Percentiles rank a stretch among this genome's conserved stretches.
Evolutionary conservation across 2,329 filamentous ascomycete species (phyloP).

Genomic region (Aschersonia sp.): DNA sequence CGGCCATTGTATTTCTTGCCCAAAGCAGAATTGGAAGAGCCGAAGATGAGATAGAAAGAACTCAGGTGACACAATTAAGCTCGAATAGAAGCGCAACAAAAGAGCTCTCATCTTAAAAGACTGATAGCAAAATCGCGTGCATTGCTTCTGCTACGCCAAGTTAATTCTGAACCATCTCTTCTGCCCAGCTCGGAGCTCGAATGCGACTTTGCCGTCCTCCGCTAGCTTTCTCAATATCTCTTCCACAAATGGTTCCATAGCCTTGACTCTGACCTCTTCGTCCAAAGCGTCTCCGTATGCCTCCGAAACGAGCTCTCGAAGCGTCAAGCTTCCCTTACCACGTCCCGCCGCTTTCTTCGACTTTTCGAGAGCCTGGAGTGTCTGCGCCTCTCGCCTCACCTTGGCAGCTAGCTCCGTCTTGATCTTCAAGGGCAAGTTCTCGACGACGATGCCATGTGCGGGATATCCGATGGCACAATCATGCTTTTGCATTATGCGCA

Average conservation of each 20-base stretch:
- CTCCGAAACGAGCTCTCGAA: conserved; percentile 24
- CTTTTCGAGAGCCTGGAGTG: conserved; percentile 17
- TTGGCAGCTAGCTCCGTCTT: conserved; percentile 19
- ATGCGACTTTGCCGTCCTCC: conserved; percentile 25
- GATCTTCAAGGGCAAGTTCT: conserved; percentile 20
- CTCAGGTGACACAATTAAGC: too few relatives aligned
- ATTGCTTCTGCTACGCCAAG: too few relatives aligned
- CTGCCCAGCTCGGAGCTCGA: conserved; percentile 17
- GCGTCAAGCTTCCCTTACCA: conserved; percentile 19
- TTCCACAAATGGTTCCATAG: conserved; percentile 26
- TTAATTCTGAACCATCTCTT: conserved; percentile 20
- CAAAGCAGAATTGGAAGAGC: neutral
- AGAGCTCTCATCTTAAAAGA: too few relatives aligned
- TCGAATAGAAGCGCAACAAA: too few relatives aligned
- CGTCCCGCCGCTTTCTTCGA: conserved; percentile 1
- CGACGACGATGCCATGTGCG: conserved; percentile 49
- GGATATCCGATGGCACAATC: conserved; percentile 38
- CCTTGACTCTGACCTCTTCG: conserved; percentile 17
- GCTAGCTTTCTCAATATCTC: conserved; percentile 27
- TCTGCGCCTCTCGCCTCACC: conserved; percentile 22
- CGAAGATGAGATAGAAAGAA: too few relatives aligned
- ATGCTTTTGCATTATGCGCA: conserved; percentile 43
- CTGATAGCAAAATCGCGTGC: too few relatives aligned
- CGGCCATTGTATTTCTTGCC: neutral
- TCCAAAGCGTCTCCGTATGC: conserved; percentile 25